These are phyloP conservation scores for Pseudocercospora eumusae DNA, from an alignment of 2,329 filamentous ascomycete genomes.

Conservation along the genomic window DNA sequence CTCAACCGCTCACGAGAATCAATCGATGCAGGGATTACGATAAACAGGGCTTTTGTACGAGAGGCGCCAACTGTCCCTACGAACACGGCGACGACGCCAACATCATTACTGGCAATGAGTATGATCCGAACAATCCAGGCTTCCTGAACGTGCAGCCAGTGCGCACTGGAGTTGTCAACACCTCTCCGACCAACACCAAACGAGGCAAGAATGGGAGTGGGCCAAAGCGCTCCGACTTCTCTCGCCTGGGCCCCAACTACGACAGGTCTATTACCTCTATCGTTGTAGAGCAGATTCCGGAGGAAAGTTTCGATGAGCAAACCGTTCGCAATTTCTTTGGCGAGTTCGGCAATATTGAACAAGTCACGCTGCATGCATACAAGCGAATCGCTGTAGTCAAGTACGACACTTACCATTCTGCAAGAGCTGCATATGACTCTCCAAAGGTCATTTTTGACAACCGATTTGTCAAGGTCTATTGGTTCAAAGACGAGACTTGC, in stretches of 20 bases:
- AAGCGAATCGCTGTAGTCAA: slow-evolving; percentile 70
- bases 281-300: slow-evolving; percentile 76
- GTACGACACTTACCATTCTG: slow-evolving; percentile 65
- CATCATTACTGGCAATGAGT: slow-evolving; percentile 53
- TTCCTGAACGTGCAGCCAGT: slow-evolving; percentile 37
- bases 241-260: slow-evolving; percentile 62
- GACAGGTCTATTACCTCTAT: slow-evolving; percentile 67
- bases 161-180: slow-evolving; percentile 26
- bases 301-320: slow-evolving; percentile 67
- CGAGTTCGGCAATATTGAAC: slow-evolving; percentile 67
- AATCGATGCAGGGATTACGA: slow-evolving; percentile 70
- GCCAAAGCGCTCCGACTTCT: slow-evolving; percentile 60
- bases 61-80: slow-evolving; percentile 67
- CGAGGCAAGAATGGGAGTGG: slow-evolving; percentile 43
- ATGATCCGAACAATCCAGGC: slow-evolving; percentile 60
- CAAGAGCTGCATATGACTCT: slow-evolving; percentile 70
- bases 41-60: slow-evolving; percentile 69
- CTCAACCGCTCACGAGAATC: slow-evolving; percentile 34
- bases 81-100: slow-evolving; percentile 63
- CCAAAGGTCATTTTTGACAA: slow-evolving; percentile 84
- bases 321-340: slow-evolving; percentile 68
- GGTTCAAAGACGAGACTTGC: slow-evolving; percentile 58
- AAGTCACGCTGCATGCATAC: slow-evolving; percentile 66
- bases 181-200: slow-evolving; percentile 33
- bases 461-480: slow-evolving; percentile 81